Base-by-base conservation (phyloP, 1,284 basidiomycete species). In the Fistulina hepatica region DNA sequence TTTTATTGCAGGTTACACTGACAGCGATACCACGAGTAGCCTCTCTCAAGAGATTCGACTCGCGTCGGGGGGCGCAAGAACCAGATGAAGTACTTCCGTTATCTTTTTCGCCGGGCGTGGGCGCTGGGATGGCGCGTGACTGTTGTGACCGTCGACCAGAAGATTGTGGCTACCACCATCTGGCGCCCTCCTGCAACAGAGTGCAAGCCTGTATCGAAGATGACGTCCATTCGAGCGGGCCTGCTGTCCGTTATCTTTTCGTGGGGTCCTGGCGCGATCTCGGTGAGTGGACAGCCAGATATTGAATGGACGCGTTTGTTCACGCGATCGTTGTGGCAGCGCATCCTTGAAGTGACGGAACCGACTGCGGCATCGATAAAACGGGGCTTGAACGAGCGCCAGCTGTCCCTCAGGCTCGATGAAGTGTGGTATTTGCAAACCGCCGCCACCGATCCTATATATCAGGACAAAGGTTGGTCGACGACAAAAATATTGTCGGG, bases 181-280 rank as follows among this genome's bases (percentile, higher is more conserved):
- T 58, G 57, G 55, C 41, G 52, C 4, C 54, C 55, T 11, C 55
- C 54, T 48, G 47, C 6, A 49, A 47, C 21, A 40, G 51, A 16
- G 16, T 52, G 7, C 9, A 36, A 40, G 13, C 41, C 49, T 1
- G 42, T 48, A 11, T 55, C 51, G 50, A 47, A 45, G 23, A 25
- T 58, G 3, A 32, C 37, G 7, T 44, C 48, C 11, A 34, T 56
- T 7, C 46, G 47, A 19, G 42, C 47, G 23, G 55, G 55, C 1
- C 31, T 51, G 7, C 13, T 52, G 20, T 35, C 43, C 7, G 44
- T 54, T 4, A 10, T 57, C 12, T 39, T 36, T 19, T 36, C 35
- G 7, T 58, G 56, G 56, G 53, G 52, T 5, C 26, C 48, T 12
- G 41, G 38, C 17, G 50, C 45, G 5, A 44, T 57, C 17, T 32